A percentile compares a stretch with the other conserved stretches of the same genome.
phyloP scores from a whole-genome alignment of 768 basidiomycete species.

The Pleurotus ostreatus region DNA sequence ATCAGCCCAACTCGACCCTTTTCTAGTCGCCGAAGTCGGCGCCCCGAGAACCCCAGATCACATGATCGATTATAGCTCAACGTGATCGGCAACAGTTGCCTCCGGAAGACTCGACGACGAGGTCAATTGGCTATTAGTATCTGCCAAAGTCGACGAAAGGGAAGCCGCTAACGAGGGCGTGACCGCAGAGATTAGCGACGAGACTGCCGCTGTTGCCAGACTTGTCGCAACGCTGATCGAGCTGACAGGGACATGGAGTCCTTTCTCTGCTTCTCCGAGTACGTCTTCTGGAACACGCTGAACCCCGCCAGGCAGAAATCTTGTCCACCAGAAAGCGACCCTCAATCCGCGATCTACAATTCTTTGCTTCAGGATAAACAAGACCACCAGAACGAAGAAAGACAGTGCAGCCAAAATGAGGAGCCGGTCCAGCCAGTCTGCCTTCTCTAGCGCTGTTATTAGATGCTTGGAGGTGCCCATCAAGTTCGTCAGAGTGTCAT shows the following conservation, averaged over 20 bases:
- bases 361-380: slow-evolving; percentile 86
- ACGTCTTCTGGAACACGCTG: not conserved
- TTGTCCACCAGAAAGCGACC: slow-evolving; percentile 87
- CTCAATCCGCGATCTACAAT: slow-evolving; percentile 75
- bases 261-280: slow-evolving; percentile 4
- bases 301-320: slow-evolving; percentile 48
- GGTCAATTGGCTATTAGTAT: not conserved
- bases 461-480: slow-evolving; percentile 81
- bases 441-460: slow-evolving; percentile 81
- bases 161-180: not conserved
- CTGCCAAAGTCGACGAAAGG: not conserved
- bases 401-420: slow-evolving; percentile 75
- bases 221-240: not conserved
- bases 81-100: not conserved
- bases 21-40: not conserved
- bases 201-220: not conserved
- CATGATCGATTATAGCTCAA: not conserved
- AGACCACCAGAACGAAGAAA: slow-evolving; percentile 81
- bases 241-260: not conserved
- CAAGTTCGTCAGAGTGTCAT: slow-evolving; percentile 68
- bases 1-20: not conserved
- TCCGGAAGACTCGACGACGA: not conserved
- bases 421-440: slow-evolving; percentile 90
- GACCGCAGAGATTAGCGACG: not conserved
- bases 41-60: not conserved